These are phyloP conservation scores for Oligophagozyma castellii DNA, from an alignment of 1,139 yeast species.

Conservation along the genomic window DNA sequence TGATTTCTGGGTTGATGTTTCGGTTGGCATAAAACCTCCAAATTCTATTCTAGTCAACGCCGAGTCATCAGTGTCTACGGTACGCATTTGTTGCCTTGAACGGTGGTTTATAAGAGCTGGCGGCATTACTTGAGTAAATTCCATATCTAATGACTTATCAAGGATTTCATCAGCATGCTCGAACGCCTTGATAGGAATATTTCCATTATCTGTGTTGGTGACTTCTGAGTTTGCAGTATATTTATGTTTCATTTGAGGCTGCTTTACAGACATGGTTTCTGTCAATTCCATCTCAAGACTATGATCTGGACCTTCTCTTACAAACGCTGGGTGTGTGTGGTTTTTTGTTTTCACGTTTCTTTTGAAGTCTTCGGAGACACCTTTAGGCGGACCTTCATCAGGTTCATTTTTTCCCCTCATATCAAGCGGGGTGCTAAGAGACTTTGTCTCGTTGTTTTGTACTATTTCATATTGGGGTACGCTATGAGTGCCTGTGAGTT, in stretches of 20 bases:
- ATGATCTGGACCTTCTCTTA: background rate
- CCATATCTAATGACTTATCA: conserved; percentile 3
- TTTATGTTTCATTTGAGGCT: no score
- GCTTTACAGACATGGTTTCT: no score
- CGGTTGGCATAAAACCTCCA: no score
- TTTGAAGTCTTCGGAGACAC: no score
- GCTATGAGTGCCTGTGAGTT: background rate
- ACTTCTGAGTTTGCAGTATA: background rate
- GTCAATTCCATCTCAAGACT: conserved; percentile 3
- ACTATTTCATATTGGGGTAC: conserved; percentile 4
- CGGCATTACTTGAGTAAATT: conserved; percentile 2
- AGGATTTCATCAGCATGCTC: no score
- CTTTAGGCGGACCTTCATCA: conserved; percentile 1
- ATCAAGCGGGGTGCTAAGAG: conserved; percentile 1
- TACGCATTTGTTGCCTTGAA: no score
- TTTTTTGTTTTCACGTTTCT: no score
- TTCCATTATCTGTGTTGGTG: background rate
- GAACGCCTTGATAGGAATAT: background rate
- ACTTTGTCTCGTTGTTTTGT: conserved; percentile 11
- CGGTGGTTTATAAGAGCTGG: no score
- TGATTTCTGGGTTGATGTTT: no score
- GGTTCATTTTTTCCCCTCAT: conserved; percentile 1
- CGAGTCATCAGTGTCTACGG: no score
- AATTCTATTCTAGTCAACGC: no score
- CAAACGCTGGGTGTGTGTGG: background rate